Evolutionary conservation across 2,329 filamentous ascomycete genomes (phyloP), one percentile per base, ranked within the genome.

Genomic region (Beauveria varroae): DNA sequence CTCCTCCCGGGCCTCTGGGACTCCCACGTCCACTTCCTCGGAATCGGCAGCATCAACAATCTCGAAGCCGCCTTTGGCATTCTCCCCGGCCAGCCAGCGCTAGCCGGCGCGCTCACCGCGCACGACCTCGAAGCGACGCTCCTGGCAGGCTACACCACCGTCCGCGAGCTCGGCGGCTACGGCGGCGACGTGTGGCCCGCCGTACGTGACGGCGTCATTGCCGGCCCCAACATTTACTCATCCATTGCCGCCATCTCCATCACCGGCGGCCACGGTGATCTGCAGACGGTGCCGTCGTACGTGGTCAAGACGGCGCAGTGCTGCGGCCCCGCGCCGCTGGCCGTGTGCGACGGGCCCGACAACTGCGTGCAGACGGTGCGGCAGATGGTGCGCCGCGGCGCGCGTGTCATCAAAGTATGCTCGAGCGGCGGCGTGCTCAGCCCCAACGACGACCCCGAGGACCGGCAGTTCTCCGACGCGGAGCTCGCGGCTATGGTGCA

Each of bases 1-100:
- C 64, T 79, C 5, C 75, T 81, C 69, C 79, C 79, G 0, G 79
- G 80, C 6, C 72, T 82, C 28, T 81, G 79, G 79, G 80, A 82
- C 63, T 76, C 73, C 64, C 79, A 81, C 66, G 72, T 75, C 1
- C 79, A 81, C 65, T 78, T 76, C 62, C 64, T 67, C 12, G 67
- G 68, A 26, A 62, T 67, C 18, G 67, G 68, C 34, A 61, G 65
- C 18, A 54, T 64, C 22, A 56, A 49, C 20, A 64, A 63, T 46
- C 49, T 70, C 8, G 62, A 64, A 18, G 54, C 56, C 18, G 54
- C 70, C 59, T 65, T 68, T 51, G 34, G 67, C 55, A 61, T 69
- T 63, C 53, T 70, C 49, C 64, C 68, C 30, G 65, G 67, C 55
- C 62, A 64, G 51, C 57, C 66, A 22, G 61, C 68, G 37, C 67